phyloP scores from a whole-genome alignment of 2,329 filamentous ascomycete genomes.

The Ascocoryne sarcoides region DNA sequence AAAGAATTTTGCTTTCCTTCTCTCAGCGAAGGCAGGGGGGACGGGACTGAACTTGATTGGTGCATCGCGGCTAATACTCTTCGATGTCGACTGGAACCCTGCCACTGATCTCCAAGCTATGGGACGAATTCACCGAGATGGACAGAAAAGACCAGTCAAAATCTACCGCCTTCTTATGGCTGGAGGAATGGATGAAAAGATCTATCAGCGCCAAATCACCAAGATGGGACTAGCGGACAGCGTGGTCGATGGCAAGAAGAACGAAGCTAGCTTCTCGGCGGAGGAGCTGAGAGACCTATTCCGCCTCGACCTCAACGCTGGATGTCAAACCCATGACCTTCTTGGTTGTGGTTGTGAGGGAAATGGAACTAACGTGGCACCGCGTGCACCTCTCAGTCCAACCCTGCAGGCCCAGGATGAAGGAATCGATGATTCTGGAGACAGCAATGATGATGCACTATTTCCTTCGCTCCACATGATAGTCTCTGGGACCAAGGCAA shows the following conservation, averaged over 20 bases:
- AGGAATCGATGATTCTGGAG: conserved; percentile 15
- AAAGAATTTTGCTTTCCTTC: conserved; percentile 58
- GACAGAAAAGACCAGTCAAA: conserved; percentile 57
- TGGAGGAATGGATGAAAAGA: conserved; percentile 65
- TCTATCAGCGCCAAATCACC: conserved; percentile 63
- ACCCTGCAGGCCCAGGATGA: conserved; percentile 8
- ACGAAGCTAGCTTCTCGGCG: conserved; percentile 51
- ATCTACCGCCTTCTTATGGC: conserved; percentile 63
- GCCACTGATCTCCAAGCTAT: conserved; percentile 66
- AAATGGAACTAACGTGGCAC: conserved; percentile 30
- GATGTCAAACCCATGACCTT: conserved; percentile 60
- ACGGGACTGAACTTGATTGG: conserved; percentile 63
- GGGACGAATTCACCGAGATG: conserved; percentile 65
- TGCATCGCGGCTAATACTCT: conserved; percentile 60
- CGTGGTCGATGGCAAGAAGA: conserved; percentile 59
- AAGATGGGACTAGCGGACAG: conserved; percentile 63
- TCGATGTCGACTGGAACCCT: conserved; percentile 71
- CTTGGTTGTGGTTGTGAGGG: conserved; percentile 55
- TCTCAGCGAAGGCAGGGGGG: conserved; percentile 65
- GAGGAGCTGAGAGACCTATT: conserved; percentile 62
- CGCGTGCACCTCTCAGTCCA: conserved; percentile 7
- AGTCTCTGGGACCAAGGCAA: conserved; percentile 34
- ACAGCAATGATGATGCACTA: conserved; percentile 25
- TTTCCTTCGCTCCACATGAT: conserved; percentile 18
- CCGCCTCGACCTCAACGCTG: conserved; percentile 48